Base-by-base conservation (phyloP, 768 basidiomycete genomes). In the Suillus hirtellus region DNA sequence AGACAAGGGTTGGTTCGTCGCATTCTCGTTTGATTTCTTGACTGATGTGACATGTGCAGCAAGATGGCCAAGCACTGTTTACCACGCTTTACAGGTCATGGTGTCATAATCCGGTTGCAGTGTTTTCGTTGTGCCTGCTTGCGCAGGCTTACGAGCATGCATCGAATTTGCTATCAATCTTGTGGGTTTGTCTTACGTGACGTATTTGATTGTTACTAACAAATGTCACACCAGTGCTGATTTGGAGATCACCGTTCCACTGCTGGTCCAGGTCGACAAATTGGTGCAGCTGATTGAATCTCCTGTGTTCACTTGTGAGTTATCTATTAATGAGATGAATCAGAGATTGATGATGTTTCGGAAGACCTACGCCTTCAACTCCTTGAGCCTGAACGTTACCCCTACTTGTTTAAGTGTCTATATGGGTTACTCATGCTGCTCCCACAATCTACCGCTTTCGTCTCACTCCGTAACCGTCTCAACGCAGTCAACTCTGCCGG, bases 141-240 rank as follows among this genome's bases (percentile, higher is more conserved):
- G 97, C 97, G 6, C 97, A 99, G 74, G 96, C 97, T 3, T 99
- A 99, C 68, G 97, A 99, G 74, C 97, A 99, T 75, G 97, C 96
- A 1, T 96, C 95, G 24, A 98, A 96, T 74, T 83, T 99, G 4
- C 81, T 99, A 19, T 89, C 93, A 65, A 99, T 97, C 64, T 98
- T 99, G 96, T 95, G 72, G 64, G 88, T 74, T 27, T 12, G 55
- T 65, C 24, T 27, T 17, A 27, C 40, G 31, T 24, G 31, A 46
- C 66, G 14, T 62, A 11, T 42, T 42, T 40, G 19, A n/a, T 31
- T 6, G 27, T 27, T 12, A 49, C 64, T 67, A 43, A 67, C 44
- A 37, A 47, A 42, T 40, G 24, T 38, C 59, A 21, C 15, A 11
- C 15, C 66, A 99, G 96, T 71, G 96, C 95, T 65, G 97, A 99